These are phyloP conservation scores for Geotrichum fermentans DNA, from an alignment of 1,139 yeast species.

Conservation along the genomic window DNA sequence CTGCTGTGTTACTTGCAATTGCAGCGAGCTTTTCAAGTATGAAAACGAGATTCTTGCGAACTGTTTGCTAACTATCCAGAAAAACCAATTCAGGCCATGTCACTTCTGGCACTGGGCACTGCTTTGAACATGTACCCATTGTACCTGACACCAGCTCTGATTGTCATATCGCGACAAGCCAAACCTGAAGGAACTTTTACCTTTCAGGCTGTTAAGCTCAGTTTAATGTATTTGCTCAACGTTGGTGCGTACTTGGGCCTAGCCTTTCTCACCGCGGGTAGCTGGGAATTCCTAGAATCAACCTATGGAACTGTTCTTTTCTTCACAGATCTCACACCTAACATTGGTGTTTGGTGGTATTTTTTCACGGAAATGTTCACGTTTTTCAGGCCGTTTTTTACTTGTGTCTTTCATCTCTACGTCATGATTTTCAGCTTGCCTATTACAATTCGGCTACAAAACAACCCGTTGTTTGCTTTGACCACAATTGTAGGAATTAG, in stretches of 20 bases:
- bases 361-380: constrained; percentile 93
- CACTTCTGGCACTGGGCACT: constrained; percentile 57
- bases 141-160: constrained; percentile 35
- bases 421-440: constrained; percentile 68
- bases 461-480: constrained; percentile 57
- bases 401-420: constrained; percentile 77
- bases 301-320: constrained; percentile 59
- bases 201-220: constrained; percentile 22
- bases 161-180: constrained; percentile 16
- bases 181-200: constrained; percentile 10
- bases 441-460: constrained; percentile 58
- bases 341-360: constrained; percentile 97
- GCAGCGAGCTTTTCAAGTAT: constrained; percentile 36
- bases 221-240: constrained; percentile 24
- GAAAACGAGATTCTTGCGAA: too few relatives aligned
- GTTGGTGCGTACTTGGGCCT: constrained; percentile 38
- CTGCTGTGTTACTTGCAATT: constrained; percentile 51
- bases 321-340: constrained; percentile 70
- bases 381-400: constrained; percentile 76
- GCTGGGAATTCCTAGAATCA: constrained; percentile 53
- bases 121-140: constrained; percentile 62
- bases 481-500: constrained; percentile 61
- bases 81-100: constrained; percentile 45
- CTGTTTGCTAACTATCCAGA: constrained; percentile 33
- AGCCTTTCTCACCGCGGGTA: constrained; percentile 43